Percentiles rank a stretch among this genome's conserved stretches.
Conservation (phyloP, 306 rosid species). For the Fragaria ananassa region DNA sequence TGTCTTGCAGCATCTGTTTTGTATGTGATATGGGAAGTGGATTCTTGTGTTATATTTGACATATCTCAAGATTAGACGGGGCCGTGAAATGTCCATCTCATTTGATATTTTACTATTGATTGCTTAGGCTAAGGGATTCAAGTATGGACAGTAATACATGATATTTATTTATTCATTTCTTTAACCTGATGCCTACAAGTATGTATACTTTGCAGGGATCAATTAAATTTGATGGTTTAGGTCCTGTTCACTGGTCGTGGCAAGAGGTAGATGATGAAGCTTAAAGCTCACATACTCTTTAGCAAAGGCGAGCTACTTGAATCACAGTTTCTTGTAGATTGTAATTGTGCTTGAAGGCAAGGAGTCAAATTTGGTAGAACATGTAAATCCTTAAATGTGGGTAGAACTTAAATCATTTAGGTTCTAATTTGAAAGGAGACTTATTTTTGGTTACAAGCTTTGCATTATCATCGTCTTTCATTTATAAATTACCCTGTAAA, state of each 20-base stretch:
- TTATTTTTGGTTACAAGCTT: neutral
- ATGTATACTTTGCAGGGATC: constrained; percentile 25
- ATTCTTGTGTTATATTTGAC: neutral
- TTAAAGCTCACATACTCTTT: neutral
- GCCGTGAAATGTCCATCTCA: neutral
- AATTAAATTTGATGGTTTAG: constrained; percentile 39
- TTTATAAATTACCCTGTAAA: no score
- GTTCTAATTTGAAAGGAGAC: neutral
- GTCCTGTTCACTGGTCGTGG: constrained; percentile 44
- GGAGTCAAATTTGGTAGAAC: neutral
- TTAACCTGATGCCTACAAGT: neutral
- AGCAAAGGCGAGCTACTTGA: neutral
- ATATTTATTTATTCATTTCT: neutral
- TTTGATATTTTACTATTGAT: neutral
- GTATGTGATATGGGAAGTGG: neutral
- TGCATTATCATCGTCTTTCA: neutral
- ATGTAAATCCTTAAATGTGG: neutral
- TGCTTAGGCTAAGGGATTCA: no score
- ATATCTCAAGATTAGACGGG: neutral
- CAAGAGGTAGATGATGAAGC: constrained; percentile 26
- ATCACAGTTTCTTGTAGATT: neutral
- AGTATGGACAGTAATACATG: neutral
- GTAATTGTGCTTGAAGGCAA: neutral
- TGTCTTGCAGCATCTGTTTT: neutral
- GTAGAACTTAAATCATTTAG: neutral